These are phyloP conservation scores for Oxytropis ochrocephala DNA, from an alignment of 306 rosid genomes.

Conservation along the genomic window DNA sequence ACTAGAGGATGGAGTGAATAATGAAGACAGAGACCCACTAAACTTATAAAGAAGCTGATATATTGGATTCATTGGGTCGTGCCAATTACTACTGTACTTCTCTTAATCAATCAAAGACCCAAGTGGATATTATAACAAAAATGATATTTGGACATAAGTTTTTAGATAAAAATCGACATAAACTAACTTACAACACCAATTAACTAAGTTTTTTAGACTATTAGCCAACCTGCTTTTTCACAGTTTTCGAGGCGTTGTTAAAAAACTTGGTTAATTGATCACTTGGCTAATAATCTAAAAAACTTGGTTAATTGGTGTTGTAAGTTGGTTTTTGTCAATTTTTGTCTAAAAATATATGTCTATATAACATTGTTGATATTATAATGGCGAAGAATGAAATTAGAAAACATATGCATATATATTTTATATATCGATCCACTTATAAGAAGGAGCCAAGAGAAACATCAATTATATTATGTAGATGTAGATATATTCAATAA, in stretches of 20 bases:
- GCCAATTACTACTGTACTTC: slow-evolving; percentile 1
- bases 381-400: slow-evolving; percentile 24
- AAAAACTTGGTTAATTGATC: no score
- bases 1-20: background rate
- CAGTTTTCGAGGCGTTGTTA: no score
- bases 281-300: no score
- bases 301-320: no score
- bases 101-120: slow-evolving; percentile 16
- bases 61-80: slow-evolving; percentile 1
- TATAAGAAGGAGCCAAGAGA: slow-evolving; percentile 18
- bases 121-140: slow-evolving; percentile 18
- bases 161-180: no score
- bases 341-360: no score
- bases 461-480: slow-evolving; percentile 4
- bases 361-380: no score
- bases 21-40: slow-evolving; percentile 23
- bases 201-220: no score
- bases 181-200: no score
- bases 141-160: no score
- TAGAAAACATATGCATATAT: slow-evolving; percentile 12
- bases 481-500: background rate
- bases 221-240: no score
- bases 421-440: slow-evolving; percentile 28
- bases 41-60: background rate
- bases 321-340: no score